Percentiles rank a stretch among this genome's conserved stretches.
phyloP scores from a whole-genome alignment of 371 early-diverging fungal genomes.

The Mortierella sp. region DNA sequence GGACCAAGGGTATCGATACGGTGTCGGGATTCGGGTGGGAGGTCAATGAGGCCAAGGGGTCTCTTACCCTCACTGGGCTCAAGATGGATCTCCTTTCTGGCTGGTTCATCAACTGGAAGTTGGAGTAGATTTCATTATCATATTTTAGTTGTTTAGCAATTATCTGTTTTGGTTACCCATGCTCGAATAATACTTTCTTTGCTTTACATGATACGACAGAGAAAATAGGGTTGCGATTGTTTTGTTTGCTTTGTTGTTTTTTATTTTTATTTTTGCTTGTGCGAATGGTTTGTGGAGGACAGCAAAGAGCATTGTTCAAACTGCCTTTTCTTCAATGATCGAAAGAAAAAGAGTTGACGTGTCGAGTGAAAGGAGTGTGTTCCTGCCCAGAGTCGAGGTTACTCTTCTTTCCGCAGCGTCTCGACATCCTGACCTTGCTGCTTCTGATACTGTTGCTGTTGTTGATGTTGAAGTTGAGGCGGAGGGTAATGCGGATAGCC shows the following conservation, averaged over 20 bases:
- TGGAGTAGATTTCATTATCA: background rate
- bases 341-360: too few species aligned
- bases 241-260: background rate
- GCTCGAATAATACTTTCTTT: background rate
- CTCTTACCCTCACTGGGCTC: slow-evolving; percentile 40
- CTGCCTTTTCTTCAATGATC: background rate
- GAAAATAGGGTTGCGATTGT: too few species aligned
- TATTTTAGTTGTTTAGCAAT: background rate
- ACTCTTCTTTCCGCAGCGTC: background rate
- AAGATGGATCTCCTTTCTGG: slow-evolving; percentile 33
- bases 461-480: background rate
- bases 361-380: too few species aligned
- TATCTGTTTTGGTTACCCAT: background rate
- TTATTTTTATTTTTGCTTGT: background rate
- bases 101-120: slow-evolving; percentile 42
- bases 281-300: too few species aligned
- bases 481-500: background rate
- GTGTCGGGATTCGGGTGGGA: slow-evolving; percentile 30
- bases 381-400: too few species aligned
- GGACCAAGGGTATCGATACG: slow-evolving; percentile 27
- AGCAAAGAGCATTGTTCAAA: background rate
- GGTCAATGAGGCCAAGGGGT: slow-evolving; percentile 25
- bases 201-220: too few species aligned
- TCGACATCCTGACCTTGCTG: background rate
- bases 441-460: background rate